Conservation (phyloP, 176 grass and related monocot species). For the Elaeis guineensis region DNA sequence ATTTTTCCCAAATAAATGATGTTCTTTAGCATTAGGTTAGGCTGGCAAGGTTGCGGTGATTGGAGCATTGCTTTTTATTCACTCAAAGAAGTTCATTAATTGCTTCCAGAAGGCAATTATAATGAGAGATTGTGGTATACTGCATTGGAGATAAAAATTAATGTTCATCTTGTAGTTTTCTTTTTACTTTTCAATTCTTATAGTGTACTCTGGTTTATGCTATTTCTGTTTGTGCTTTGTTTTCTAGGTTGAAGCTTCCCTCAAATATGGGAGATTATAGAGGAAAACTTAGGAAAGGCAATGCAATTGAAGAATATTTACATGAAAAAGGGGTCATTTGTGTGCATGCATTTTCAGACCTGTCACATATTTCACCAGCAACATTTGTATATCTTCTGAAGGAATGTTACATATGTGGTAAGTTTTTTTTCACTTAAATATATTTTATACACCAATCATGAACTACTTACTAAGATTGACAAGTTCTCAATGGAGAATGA, state of each 20-base stretch:
- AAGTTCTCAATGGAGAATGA: too few species aligned
- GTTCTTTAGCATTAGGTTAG: too few species aligned
- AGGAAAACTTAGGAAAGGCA: constrained; percentile 1
- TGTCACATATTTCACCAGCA: constrained; percentile 61
- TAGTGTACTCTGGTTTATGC: neutral
- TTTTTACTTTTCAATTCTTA: too few species aligned
- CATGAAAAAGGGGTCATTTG: constrained; percentile 35
- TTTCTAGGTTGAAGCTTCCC: constrained; percentile 5
- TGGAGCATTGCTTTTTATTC: too few species aligned
- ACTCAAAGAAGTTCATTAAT: too few species aligned
- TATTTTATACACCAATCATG: neutral
- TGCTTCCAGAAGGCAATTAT: too few species aligned
- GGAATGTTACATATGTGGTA: constrained; percentile 85
- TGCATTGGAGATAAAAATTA: too few species aligned
- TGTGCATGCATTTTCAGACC: constrained; percentile 75
- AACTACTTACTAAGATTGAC: too few species aligned
- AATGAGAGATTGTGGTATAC: too few species aligned
- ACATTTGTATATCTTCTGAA: constrained; percentile 77
- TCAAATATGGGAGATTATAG: constrained; percentile 21
- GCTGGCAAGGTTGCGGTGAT: too few species aligned
- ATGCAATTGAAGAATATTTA: constrained; percentile 16
- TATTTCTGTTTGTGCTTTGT: neutral
- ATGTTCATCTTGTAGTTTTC: too few species aligned
- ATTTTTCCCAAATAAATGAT: too few species aligned
- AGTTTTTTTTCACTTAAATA: neutral